Conservation (phyloP, 768 basidiomycete genomes). For the Kwoniella shandongensis region DNA sequence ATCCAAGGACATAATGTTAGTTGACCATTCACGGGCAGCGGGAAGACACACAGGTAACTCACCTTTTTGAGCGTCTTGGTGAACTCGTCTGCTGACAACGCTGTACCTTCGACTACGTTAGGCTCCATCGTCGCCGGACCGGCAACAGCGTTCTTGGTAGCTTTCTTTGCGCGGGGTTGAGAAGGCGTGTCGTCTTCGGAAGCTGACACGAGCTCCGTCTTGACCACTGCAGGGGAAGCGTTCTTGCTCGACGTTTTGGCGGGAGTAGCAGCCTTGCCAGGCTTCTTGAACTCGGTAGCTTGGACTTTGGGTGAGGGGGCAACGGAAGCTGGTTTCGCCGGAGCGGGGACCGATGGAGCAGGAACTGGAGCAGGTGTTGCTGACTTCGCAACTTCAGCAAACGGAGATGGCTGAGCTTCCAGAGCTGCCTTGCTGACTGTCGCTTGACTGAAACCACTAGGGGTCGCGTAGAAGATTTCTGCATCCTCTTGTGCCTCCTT, state of each 20-base stretch:
- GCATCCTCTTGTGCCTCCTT: slow-evolving; percentile 17
- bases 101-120: neutral
- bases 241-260: slow-evolving; percentile 15
- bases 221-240: slow-evolving; percentile 17
- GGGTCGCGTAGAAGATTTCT: slow-evolving; percentile 35
- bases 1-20: neutral
- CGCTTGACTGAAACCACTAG: slow-evolving; percentile 29
- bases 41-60: neutral
- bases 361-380: neutral
- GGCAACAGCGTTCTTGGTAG: neutral
- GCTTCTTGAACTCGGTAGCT: too few relatives aligned
- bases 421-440: slow-evolving; percentile 14
- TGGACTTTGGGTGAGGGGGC: too few relatives aligned
- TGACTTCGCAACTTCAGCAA: neutral
- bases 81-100: slow-evolving; percentile 19
- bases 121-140: slow-evolving; percentile 4
- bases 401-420: neutral
- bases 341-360: neutral
- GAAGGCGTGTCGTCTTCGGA: slow-evolving; percentile 5
- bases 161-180: neutral
- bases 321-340: too few relatives aligned
- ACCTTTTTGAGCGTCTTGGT: slow-evolving; percentile 36
- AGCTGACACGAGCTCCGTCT: slow-evolving; percentile 14
- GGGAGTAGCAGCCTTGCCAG: too few relatives aligned
- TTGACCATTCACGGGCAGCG: neutral